phyloP scores from a whole-genome alignment of 164 flowering plant genomes.

The Vitis amurensis region DNA sequence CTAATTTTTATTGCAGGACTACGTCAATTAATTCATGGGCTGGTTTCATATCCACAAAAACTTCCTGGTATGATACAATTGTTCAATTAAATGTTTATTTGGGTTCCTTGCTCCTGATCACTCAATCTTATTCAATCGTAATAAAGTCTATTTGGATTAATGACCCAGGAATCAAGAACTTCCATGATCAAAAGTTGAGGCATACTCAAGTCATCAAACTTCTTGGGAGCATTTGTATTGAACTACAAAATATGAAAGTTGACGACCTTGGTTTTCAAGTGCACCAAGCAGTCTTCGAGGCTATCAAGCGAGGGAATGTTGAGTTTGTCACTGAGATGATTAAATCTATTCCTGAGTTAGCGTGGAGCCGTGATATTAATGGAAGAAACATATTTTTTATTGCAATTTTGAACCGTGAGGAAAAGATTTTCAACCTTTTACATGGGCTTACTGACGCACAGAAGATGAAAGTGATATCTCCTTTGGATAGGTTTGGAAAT shows the following conservation, averaged over 20 bases:
- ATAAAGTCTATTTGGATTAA: background rate
- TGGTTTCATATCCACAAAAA: background rate
- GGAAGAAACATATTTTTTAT: too few species aligned
- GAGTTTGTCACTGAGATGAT: constrained; percentile 15
- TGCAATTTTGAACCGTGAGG: too few species aligned
- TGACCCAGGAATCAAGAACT: constrained; percentile 7
- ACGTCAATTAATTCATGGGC: background rate
- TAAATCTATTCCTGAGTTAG: constrained; percentile 10
- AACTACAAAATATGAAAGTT: background rate
- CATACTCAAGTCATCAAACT: constrained; percentile 16
- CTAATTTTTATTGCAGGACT: background rate
- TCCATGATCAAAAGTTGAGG: constrained; percentile 11
- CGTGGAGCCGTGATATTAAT: too few species aligned
- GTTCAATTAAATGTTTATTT: background rate
- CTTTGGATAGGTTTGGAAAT: too few species aligned
- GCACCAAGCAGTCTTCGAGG: constrained; percentile 11
- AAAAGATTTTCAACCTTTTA: too few species aligned
- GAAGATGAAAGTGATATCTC: too few species aligned
- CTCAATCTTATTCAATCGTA: background rate
- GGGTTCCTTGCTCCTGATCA: background rate
- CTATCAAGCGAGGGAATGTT: constrained; percentile 20
- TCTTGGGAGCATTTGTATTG: background rate
- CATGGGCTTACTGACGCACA: too few species aligned
- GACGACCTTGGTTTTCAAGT: too few species aligned
- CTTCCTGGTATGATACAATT: background rate